These are phyloP conservation scores for Tylopilus subfusipes DNA, from an alignment of 768 basidiomycete species.

Conservation along the genomic window DNA sequence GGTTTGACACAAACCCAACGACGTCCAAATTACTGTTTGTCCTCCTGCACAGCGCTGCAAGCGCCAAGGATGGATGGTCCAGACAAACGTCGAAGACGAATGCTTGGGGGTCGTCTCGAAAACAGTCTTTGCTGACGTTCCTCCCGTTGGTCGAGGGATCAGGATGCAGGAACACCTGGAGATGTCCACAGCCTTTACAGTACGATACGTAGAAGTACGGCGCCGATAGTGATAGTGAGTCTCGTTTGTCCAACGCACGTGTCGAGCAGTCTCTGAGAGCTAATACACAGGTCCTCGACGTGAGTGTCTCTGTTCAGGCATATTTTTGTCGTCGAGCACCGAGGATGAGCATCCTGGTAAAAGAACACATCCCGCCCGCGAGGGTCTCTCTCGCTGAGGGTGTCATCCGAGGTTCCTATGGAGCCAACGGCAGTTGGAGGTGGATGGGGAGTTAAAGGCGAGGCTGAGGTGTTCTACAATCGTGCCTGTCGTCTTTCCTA, in stretches of 20 bases:
- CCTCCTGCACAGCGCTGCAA: conserved; percentile 40
- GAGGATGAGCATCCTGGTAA: conserved; percentile 88
- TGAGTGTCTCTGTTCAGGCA: conserved; percentile 27
- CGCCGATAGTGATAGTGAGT: conserved; percentile 10
- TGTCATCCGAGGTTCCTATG: conserved; percentile 27
- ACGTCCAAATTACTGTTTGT: conserved; percentile 82
- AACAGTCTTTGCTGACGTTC: conserved; percentile 90
- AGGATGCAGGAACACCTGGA: conserved; percentile 95
- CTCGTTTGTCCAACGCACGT: not conserved
- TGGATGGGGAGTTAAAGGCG: conserved; percentile 82
- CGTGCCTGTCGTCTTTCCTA: not conserved
- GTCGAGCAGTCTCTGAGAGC: conserved; percentile 2
- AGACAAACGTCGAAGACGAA: conserved; percentile 84
- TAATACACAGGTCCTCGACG: not conserved
- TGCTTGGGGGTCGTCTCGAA: conserved; percentile 55
- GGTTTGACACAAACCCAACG: conserved; percentile 38
- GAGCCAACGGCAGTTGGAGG: conserved; percentile 51
- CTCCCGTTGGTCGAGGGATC: conserved; percentile 85
- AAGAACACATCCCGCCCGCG: conserved; percentile 64
- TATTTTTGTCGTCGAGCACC: conserved; percentile 37
- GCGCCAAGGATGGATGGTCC: conserved; percentile 68
- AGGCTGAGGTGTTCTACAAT: conserved; percentile 61
- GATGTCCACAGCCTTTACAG: conserved; percentile 50
- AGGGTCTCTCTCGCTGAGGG: conserved; percentile 35
- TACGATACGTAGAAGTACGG: conserved; percentile 5